Evolutionary conservation across 2,329 filamentous ascomycete species (phyloP).

Genomic region (Fusarium sp.): DNA sequence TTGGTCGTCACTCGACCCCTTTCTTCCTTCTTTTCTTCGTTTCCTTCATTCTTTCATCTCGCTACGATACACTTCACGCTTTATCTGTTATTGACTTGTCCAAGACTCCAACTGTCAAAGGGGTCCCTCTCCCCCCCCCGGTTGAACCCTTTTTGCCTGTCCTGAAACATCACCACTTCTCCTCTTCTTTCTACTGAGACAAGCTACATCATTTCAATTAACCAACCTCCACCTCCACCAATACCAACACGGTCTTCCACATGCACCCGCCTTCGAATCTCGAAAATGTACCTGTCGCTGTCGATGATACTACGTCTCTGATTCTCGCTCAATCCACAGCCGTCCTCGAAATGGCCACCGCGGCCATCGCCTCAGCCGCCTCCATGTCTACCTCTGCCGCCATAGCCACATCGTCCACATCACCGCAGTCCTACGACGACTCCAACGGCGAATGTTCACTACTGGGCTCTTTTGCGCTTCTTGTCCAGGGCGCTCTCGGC

Average conservation of each 20-base stretch:
- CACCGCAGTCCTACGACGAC: conserved; percentile 47
- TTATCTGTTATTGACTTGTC: conserved; percentile 2
- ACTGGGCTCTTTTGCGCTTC: conserved; percentile 86
- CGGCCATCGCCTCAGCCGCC: conserved; percentile 44
- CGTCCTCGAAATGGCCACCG: conserved; percentile 43
- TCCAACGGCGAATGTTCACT: conserved; percentile 82
- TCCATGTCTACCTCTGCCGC: conserved; percentile 43
- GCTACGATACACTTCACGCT: conserved; percentile 7
- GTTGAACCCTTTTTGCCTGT: conserved; percentile 18
- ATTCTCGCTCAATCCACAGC: conserved; percentile 30
- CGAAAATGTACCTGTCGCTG: conserved; percentile 27
- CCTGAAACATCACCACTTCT: conserved; percentile 37
- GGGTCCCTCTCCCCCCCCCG: conserved; percentile 7
- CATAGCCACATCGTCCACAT: conserved; percentile 26
- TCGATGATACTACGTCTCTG: conserved; percentile 40
- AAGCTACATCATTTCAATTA: conserved; percentile 22
- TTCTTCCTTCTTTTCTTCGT: conserved; percentile 10
- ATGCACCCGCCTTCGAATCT: conserved; percentile 41
- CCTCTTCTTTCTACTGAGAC: conserved; percentile 24
- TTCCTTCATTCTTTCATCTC: conserved; percentile 8
- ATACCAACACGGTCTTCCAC: conserved; percentile 4
- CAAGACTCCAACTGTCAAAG: conserved; percentile 14
- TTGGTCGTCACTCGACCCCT: conserved; percentile 11
- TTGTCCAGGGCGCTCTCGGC: conserved; percentile 89
- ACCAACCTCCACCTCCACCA: neutral